Evolutionary conservation across 345 rosid species (phyloP).

Genomic region (Raphanus sativus): DNA sequence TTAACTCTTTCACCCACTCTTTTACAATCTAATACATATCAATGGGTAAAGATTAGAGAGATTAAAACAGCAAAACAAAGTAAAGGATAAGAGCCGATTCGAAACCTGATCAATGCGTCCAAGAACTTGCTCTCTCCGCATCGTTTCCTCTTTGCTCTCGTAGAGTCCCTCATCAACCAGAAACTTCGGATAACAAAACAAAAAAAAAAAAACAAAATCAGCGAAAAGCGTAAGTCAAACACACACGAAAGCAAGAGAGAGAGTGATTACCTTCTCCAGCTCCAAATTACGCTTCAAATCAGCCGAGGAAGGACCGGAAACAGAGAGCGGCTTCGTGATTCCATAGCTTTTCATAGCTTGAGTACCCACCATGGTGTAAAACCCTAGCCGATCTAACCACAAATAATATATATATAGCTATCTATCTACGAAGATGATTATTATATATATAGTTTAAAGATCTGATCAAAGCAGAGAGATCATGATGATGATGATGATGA

Average conservation of each 20-base stretch:
- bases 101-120: conserved; percentile 54
- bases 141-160: conserved; percentile 75
- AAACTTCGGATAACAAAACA: conserved; percentile 40
- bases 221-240: background rate
- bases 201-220: background rate
- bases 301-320: conserved; percentile 62
- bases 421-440: background rate
- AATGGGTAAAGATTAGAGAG: background rate
- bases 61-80: background rate
- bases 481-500: conserved; percentile 11
- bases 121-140: conserved; percentile 65
- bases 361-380: conserved; percentile 48
- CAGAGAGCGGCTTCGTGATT: conserved; percentile 76
- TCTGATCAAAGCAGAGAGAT: background rate
- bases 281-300: conserved; percentile 63
- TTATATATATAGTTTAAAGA: background rate
- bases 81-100: background rate
- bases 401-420: background rate
- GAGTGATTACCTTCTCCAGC: conserved; percentile 56
- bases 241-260: background rate
- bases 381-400: background rate
- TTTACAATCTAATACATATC: conserved; percentile 57
- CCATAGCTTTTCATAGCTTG: conserved; percentile 45
- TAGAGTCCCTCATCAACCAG: conserved; percentile 64
- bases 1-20: conserved; percentile 75